These are phyloP conservation scores for Amanita inopinata DNA, from an alignment of 768 basidiomycete genomes.

Conservation along the genomic window DNA sequence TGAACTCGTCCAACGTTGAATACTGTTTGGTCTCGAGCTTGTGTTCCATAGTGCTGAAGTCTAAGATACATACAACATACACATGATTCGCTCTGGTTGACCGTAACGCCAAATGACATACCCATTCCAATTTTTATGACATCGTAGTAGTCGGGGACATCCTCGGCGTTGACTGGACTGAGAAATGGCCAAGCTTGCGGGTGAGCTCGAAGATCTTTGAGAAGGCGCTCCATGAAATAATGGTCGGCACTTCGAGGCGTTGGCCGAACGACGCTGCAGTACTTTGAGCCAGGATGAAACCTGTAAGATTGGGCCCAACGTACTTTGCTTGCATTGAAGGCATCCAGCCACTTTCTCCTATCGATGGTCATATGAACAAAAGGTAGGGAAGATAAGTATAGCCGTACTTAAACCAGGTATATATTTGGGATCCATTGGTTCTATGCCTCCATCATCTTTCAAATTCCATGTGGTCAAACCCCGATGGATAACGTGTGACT, in stretches of 20 bases:
- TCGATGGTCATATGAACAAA: constrained; percentile 3
- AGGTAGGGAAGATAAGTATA: constrained; percentile 8
- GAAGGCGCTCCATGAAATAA: constrained; percentile 62
- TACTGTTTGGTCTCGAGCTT: constrained; percentile 91
- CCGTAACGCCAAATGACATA: constrained; percentile 24
- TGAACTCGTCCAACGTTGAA: constrained; percentile 58
- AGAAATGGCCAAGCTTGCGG: constrained; percentile 83
- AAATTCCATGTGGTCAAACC: constrained; percentile 61
- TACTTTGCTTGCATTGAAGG: constrained; percentile 70
- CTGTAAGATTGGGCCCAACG: constrained; percentile 17
- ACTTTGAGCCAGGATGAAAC: background rate
- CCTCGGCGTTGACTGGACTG: constrained; percentile 65
- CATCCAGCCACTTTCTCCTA: constrained; percentile 91
- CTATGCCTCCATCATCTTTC: constrained; percentile 41
- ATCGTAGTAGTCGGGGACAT: constrained; percentile 85
- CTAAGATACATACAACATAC: constrained; percentile 28
- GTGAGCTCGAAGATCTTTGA: constrained; percentile 72
- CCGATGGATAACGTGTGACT: constrained; percentile 75
- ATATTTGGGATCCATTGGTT: constrained; percentile 58
- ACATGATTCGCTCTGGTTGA: constrained; percentile 4
- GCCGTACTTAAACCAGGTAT: constrained; percentile 80
- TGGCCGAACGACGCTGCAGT: constrained; percentile 24
- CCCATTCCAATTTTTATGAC: constrained; percentile 91
- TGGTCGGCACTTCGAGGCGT: constrained; percentile 43
- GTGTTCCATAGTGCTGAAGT: constrained; percentile 79